phyloP scores from a whole-genome alignment of 164 flowering plant genomes.

The Litsea cubeba region DNA sequence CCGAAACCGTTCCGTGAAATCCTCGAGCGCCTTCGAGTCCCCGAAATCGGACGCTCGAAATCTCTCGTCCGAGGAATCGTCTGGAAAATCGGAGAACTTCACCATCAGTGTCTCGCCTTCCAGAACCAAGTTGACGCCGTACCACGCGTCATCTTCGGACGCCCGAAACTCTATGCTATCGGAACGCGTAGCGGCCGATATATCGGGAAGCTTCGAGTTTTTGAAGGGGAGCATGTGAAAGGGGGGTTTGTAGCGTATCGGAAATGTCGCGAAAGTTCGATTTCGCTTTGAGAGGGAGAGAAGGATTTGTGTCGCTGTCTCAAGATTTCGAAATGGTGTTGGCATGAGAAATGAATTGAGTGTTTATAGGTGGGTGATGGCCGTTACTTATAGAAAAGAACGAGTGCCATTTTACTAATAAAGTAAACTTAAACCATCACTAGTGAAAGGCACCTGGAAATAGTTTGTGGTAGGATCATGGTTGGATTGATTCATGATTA shows the following conservation, averaged over 20 bases:
- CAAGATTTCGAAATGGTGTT: too few species aligned
- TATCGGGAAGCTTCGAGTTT: not conserved
- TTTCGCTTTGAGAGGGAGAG: not conserved
- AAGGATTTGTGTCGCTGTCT: too few species aligned
- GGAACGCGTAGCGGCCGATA: not conserved
- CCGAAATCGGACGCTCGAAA: constrained; percentile 22
- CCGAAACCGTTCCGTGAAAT: constrained; percentile 33
- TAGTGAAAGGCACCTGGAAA: too few species aligned
- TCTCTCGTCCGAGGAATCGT: constrained; percentile 8
- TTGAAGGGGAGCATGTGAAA: not conserved
- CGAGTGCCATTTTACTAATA: too few species aligned
- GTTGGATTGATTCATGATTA: too few species aligned
- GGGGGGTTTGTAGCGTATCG: not conserved
- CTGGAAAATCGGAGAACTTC: constrained; percentile 20
- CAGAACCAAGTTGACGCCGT: constrained; percentile 21
- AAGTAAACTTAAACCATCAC: too few species aligned
- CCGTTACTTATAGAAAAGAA: too few species aligned
- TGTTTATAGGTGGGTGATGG: too few species aligned
- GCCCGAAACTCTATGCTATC: constrained; percentile 29
- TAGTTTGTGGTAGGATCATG: too few species aligned
- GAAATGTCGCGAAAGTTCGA: not conserved
- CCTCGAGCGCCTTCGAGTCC: constrained; percentile 17
- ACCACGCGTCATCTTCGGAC: constrained; percentile 47
- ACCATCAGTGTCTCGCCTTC: constrained; percentile 21
- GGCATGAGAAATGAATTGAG: too few species aligned